Base-by-base conservation (phyloP, 441 rosid species). In the Pelargonium fulgidum region DNA sequence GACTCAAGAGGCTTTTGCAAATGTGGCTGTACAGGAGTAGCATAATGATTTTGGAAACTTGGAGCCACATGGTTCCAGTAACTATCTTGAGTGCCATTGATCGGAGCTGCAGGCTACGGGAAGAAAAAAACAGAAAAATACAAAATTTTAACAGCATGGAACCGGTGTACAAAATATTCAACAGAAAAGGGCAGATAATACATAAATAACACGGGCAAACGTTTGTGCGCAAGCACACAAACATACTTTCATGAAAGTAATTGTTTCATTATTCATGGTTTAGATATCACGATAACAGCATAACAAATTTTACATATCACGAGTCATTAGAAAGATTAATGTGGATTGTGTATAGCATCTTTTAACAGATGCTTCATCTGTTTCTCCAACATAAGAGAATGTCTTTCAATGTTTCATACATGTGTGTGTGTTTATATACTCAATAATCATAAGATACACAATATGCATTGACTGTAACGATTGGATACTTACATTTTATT, bases 31-130 rank as follows among this genome's bases (percentile, higher is more conserved):
- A 77, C 76, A 69, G 89, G 84, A 82, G 80, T 82, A 62, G 80
- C 83, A 70, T 85, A 84, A 71, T 90, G 87, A 76, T 80, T 80
- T 78, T 83, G 95, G 78, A 74, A 83, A 80, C 78, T 83, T 58
- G 80, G 79, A 77, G 88, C 68, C 68, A 76, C 83, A 68, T 82
- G 89, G 69, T 80, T 86, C 97, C 93, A 85, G 83, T 92, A 89
- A 77, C 80, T 68, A 85, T 92, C 91, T 63, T 86, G 85, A 77
- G 88, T 72, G 77, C 81, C 80, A 81, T 76, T 78, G 58, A 73
- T 82, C 69, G 83, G 68, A 73, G 84, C 83, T 71, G 74, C 86
- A 73, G 87, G 82, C 99, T 95, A 92, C 70, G 68, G 81, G 66
- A 70, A 62, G 62, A 47, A 71, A 47, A 71, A 72, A 81, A 65